Base-by-base conservation (phyloP, 495 filamentous ascomycete species). In the Aspergillus funiculosus region DNA sequence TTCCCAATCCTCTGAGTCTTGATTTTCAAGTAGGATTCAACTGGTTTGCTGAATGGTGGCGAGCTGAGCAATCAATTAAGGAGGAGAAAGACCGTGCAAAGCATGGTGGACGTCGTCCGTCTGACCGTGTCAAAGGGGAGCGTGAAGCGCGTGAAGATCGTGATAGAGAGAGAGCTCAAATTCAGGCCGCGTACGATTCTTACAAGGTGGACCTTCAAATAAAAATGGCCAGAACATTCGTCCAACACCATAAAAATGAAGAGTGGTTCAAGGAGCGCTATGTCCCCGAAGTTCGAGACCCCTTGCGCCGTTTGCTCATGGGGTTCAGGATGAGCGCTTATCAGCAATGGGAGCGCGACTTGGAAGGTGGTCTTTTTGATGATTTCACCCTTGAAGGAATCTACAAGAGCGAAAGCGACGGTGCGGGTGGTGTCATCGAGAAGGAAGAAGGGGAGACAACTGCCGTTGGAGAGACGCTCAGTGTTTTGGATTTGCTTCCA, bases 231-330 rank as follows among this genome's bases (percentile, higher is more conserved):
- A 77, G 85, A 48, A 72, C 74, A 2, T 97, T 99, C 57, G 92
- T 99, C 15, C 80, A 83, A 21, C 81, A 86, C 37, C 92, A 97
- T 62, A 94, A 92, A 57, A 75, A 76, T 10, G 92, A 97, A 53
- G 91, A 97, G 56, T 99, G 92, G 92, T 99, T 99, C 68, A 88
- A 83, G 50, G 92, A 99, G 66, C 83, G 87, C 39, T 99, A 99
- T 55, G 77, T 92, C 44, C 77, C 89, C 3, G 89, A 92, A 42
- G 77, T 86, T 41, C 71, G 82, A 24, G 84, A 87, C 50, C 64
- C 69, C 1, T 75, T 95, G 37, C 83, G 82, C 29, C 62, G 66
- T 35, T 77, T 82, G 36, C 69, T 95, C 24, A 81, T 80, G 58
- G 82, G 85, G 9, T 89, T 87, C 57, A 81, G 92, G 5, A 77